These are phyloP conservation scores for Iris pallida DNA, from an alignment of 116 monocot species.

Conservation along the genomic window DNA sequence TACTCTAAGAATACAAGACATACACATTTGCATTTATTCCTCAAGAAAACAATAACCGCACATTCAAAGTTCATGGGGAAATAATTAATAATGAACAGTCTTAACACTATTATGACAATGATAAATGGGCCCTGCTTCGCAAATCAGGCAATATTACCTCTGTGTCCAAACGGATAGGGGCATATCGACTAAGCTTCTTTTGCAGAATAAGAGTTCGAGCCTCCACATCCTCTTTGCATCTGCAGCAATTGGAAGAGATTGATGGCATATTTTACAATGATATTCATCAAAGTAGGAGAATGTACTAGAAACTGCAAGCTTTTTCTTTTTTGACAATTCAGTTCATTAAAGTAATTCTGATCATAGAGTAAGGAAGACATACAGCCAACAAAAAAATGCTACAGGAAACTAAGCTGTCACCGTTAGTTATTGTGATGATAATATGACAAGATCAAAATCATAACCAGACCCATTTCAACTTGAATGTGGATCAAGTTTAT, in stretches of 20 bases:
- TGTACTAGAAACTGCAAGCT: background rate
- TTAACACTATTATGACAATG: too few relatives aligned
- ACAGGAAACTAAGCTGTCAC: background rate
- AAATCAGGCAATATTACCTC: conserved; percentile 33
- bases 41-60: too few relatives aligned
- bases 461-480: too few relatives aligned
- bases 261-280: background rate
- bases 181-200: conserved; percentile 76
- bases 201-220: conserved; percentile 47
- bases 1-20: too few relatives aligned
- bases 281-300: background rate
- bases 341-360: background rate
- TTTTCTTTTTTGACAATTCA: too few relatives aligned
- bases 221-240: conserved; percentile 58
- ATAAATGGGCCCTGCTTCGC: too few relatives aligned
- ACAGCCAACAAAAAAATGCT: background rate
- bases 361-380: background rate
- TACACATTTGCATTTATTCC: too few relatives aligned
- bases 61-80: too few relatives aligned
- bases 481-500: too few relatives aligned
- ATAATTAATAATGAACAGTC: too few relatives aligned
- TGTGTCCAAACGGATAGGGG: conserved; percentile 57
- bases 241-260: conserved; percentile 23
- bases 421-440: too few relatives aligned
- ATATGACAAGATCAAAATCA: too few relatives aligned